Evolutionary conservation across 2,329 filamentous ascomycete genomes (phyloP).

Genomic region (Rutstroemia sp.): DNA sequence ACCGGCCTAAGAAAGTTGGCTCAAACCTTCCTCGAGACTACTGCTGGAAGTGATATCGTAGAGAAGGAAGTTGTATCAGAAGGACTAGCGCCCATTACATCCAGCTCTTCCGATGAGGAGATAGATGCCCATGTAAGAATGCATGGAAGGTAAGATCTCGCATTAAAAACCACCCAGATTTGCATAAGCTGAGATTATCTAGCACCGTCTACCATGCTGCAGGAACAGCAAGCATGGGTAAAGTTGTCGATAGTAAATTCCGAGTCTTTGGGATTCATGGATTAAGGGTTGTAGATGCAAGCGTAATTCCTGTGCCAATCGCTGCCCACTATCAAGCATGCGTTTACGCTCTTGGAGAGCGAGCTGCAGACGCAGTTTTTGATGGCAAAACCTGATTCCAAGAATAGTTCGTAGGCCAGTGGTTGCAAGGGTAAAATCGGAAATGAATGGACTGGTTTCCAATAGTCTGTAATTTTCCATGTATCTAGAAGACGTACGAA

Average conservation of each 20-base stretch:
- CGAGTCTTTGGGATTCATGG: conserved; percentile 14
- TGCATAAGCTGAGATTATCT: conserved; percentile 6
- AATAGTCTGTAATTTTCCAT: too few relatives aligned
- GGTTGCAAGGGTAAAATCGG: too few relatives aligned
- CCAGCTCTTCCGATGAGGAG: conserved; percentile 35
- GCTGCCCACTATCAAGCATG: not conserved
- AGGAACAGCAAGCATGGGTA: conserved; percentile 48
- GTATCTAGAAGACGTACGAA: too few relatives aligned
- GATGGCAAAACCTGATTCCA: not conserved
- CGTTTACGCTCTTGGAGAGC: not conserved
- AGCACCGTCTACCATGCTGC: conserved; percentile 41
- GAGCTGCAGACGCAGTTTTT: not conserved
- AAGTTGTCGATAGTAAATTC: conserved; percentile 19
- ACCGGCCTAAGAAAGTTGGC: conserved; percentile 4
- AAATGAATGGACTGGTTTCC: too few relatives aligned
- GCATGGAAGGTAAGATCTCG: not conserved
- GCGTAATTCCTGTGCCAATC: not conserved
- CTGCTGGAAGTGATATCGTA: conserved; percentile 24
- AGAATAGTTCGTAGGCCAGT: too few relatives aligned
- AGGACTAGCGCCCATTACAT: conserved; percentile 30
- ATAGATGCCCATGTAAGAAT: conserved; percentile 39
- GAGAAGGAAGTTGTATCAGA: conserved; percentile 6
- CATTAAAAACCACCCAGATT: not conserved
- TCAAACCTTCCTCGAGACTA: not conserved
- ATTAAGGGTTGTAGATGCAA: conserved; percentile 18